These are phyloP conservation scores for Cynara cardunculus DNA, from an alignment of 129 eudicot genomes.

Conservation along the genomic window DNA sequence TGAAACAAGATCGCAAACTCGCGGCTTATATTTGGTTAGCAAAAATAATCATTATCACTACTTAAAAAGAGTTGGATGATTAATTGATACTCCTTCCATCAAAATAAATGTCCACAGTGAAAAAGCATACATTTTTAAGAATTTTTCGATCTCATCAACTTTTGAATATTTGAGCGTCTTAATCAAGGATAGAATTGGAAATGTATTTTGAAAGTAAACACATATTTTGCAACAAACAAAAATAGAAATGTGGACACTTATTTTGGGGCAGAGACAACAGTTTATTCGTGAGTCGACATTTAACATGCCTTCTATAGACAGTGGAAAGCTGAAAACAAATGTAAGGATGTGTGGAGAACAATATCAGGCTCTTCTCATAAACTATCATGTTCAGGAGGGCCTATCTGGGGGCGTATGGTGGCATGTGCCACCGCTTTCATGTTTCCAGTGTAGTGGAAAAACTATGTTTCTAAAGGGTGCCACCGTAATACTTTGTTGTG, in stretches of 20 bases:
- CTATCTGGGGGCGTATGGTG: too few species aligned
- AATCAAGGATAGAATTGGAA: too few species aligned
- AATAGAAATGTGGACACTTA: too few species aligned
- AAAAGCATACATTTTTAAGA: not conserved
- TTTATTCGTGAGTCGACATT: not conserved
- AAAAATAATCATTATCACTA: not conserved
- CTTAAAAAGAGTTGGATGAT: not conserved
- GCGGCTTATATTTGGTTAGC: not conserved
- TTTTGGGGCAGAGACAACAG: too few species aligned
- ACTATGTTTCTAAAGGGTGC: too few species aligned
- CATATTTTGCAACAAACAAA: too few species aligned
- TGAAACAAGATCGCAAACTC: not conserved
- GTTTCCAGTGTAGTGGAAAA: too few species aligned
- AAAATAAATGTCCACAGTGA: not conserved
- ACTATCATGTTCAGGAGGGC: not conserved
- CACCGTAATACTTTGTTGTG: too few species aligned
- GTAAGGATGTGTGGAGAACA: not conserved
- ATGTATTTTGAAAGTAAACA: too few species aligned
- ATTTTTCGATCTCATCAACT: too few species aligned
- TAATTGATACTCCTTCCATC: not conserved
- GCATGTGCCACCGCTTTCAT: too few species aligned
- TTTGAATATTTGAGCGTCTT: too few species aligned
- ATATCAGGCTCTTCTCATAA: not conserved
- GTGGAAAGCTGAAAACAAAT: not conserved
- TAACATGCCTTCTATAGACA: not conserved